These are phyloP conservation scores for Penicillium pancosmium DNA, from an alignment of 495 filamentous ascomycete genomes.

Conservation along the genomic window DNA sequence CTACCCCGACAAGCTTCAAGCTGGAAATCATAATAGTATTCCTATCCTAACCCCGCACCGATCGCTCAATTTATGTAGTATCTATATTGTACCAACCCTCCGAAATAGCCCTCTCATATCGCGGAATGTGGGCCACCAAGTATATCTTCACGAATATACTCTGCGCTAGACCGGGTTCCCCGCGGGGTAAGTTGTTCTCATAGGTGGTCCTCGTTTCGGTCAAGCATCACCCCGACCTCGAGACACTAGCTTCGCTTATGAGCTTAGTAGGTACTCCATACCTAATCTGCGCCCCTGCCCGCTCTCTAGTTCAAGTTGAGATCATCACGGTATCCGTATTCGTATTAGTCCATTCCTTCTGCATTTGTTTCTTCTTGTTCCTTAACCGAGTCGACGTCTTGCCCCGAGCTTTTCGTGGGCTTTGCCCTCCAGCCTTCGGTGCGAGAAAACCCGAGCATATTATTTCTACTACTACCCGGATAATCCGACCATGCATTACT, in stretches of 20 bases:
- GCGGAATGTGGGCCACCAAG: constrained; percentile 6
- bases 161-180: constrained; percentile 15
- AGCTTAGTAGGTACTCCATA: neutral
- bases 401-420: neutral
- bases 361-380: neutral
- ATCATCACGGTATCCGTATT: neutral
- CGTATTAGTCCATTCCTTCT: neutral
- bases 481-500: no score
- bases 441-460: no score
- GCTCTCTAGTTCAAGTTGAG: neutral
- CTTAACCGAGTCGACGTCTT: neutral
- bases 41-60: no score
- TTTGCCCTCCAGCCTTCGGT: no score
- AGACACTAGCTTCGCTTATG: neutral
- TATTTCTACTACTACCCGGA: no score
- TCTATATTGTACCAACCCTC: no score
- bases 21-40: no score
- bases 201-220: neutral
- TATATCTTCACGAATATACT: neutral
- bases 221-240: neutral
- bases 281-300: neutral
- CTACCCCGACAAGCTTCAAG: no score
- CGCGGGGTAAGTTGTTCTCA: neutral
- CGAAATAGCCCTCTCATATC: neutral
- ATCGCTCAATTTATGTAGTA: neutral